Percentiles rank a stretch among this genome's conserved stretches.
Conservation (phyloP, 2,329 filamentous ascomycete genomes). For the Diplodia intermedia region DNA sequence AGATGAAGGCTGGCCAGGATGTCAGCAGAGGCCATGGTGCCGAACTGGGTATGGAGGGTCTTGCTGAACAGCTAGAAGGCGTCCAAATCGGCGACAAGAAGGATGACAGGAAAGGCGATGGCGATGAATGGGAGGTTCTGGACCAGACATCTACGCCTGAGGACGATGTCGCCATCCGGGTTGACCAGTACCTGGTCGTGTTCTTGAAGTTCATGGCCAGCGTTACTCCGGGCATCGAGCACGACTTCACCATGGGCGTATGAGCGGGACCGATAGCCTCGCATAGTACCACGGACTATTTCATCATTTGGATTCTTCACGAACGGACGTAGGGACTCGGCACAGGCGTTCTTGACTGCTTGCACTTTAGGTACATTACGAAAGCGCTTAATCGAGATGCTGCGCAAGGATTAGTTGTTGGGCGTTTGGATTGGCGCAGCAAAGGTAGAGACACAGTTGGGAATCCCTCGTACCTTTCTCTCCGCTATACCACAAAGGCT, state of each 20-base stretch:
- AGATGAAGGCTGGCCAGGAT: constrained; percentile 70
- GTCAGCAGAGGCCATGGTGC: constrained; percentile 48
- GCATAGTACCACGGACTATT: neutral
- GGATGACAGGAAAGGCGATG: constrained; percentile 52
- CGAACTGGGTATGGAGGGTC: constrained; percentile 75
- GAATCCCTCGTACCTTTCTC: neutral
- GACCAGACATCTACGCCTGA: constrained; percentile 63
- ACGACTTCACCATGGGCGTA: constrained; percentile 96
- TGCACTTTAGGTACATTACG: constrained; percentile 1
- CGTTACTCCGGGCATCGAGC: constrained; percentile 95
- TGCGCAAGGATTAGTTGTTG: neutral
- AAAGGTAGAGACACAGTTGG: constrained; percentile 10
- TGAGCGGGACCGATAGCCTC: constrained; percentile 52
- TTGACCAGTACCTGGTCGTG: constrained; percentile 88
- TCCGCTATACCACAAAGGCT: constrained; percentile 26
- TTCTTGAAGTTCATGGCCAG: constrained; percentile 77
- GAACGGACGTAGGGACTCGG: constrained; percentile 10
- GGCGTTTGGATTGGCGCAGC: constrained; percentile 24
- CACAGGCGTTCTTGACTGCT: constrained; percentile 13
- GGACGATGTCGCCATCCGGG: constrained; percentile 80
- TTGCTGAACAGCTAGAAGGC: constrained; percentile 80
- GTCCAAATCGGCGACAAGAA: constrained; percentile 61
- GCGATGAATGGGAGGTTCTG: constrained; percentile 70
- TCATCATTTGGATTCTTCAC: neutral
- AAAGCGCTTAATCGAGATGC: constrained; percentile 8